phyloP scores from a whole-genome alignment of 192 early-diverging fungal species.

The Coemansia sp. region DNA sequence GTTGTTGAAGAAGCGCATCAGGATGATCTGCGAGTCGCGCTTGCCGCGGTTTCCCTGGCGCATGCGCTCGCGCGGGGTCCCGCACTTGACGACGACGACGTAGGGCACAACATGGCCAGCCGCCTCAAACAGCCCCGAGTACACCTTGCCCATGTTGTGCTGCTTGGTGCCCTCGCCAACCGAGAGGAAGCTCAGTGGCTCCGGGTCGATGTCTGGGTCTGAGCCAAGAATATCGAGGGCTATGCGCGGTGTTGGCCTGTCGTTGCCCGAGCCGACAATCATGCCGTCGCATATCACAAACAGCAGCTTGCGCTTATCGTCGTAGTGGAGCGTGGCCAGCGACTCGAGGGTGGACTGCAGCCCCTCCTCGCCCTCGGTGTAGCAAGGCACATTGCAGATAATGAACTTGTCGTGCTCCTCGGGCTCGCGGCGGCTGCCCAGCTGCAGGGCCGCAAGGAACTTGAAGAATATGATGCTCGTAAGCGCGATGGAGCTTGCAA shows the following conservation, averaged over 20 bases:
- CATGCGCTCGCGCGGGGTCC: constrained; percentile 75
- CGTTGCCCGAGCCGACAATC: constrained; percentile 95
- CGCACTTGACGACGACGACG: constrained; percentile 93
- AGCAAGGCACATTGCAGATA: constrained; percentile 92
- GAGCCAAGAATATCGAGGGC: constrained; percentile 96
- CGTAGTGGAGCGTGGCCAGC: constrained; percentile 84
- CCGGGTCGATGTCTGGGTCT: constrained; percentile 79
- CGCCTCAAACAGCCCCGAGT: constrained; percentile 92
- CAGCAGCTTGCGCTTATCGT: constrained; percentile 95
- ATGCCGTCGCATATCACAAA: constrained; percentile 96
- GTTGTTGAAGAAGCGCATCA: constrained; percentile 96
- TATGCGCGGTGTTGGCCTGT: constrained; percentile 93
- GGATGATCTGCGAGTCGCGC: constrained; percentile 97
- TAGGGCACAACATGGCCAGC: constrained; percentile 91
- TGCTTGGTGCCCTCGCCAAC: constrained; percentile 84
- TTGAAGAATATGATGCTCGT: constrained; percentile 87
- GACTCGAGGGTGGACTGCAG: constrained; percentile 91
- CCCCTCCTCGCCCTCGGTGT: constrained; percentile 94
- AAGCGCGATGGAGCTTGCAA: constrained; percentile 77
- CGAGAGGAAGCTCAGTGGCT: constrained; percentile 81
- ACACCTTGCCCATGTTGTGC: constrained; percentile 96
- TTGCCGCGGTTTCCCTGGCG: constrained; percentile 98
- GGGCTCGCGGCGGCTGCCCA: constrained; percentile 70
- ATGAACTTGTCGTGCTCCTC: constrained; percentile 92
- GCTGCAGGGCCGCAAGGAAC: constrained; percentile 89